Conservation (phyloP, 345 rosid species). For the Sisymbrium irio region DNA sequence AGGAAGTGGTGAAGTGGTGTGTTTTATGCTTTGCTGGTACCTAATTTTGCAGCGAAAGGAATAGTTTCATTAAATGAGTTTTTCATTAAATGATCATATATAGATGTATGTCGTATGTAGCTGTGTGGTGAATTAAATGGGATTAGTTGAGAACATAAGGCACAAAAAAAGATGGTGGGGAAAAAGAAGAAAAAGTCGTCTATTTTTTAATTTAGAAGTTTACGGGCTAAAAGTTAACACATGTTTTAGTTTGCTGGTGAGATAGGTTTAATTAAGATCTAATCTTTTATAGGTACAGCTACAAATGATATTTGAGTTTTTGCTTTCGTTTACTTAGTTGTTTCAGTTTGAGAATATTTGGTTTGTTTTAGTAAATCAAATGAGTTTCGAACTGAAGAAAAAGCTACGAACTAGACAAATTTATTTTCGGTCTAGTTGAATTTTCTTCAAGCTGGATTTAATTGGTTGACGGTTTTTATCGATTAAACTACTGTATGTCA, state of each 20-base stretch:
- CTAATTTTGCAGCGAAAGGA: slow-evolving; percentile 58
- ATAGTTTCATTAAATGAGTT: slow-evolving; percentile 31
- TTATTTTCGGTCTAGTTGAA: background rate
- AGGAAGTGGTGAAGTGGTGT: slow-evolving; percentile 24
- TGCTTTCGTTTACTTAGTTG: background rate
- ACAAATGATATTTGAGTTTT: slow-evolving; percentile 2
- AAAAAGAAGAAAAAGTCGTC: slow-evolving; percentile 9
- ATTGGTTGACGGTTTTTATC: background rate
- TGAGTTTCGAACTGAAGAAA: background rate
- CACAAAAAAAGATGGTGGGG: slow-evolving; percentile 33
- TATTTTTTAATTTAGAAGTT: background rate
- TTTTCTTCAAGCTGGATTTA: background rate
- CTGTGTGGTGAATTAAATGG: slow-evolving; percentile 58
- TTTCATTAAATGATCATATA: slow-evolving; percentile 36
- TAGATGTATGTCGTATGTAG: background rate
- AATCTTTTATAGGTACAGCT: slow-evolving; percentile 23
- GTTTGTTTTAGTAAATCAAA: slow-evolving; percentile 6
- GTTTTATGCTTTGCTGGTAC: slow-evolving; percentile 38
- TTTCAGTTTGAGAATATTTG: background rate
- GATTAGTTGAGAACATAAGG: slow-evolving; percentile 63
- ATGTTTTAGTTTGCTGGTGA: slow-evolving; percentile 19
- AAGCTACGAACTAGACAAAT: background rate
- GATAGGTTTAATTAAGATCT: slow-evolving; percentile 18
- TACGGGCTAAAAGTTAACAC: slow-evolving; percentile 5
- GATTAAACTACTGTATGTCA: background rate